Conservation (phyloP, 768 basidiomycete species). For the Cystobasidium tubakii region DNA sequence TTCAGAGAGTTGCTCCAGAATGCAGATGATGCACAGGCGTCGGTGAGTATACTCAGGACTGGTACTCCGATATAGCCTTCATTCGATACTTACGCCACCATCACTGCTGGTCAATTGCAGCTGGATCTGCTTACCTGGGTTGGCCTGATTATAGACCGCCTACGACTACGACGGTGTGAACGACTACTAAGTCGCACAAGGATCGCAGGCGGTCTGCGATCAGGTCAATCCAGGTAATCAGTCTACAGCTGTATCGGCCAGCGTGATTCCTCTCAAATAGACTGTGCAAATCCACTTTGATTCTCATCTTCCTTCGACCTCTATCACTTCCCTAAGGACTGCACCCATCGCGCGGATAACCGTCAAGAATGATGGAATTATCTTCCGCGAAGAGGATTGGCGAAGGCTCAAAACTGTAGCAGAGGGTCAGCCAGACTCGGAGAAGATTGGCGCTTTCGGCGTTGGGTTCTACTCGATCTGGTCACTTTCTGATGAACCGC, state of each 20-base stretch:
- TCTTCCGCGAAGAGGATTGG: slow-evolving; percentile 59
- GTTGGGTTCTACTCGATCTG: slow-evolving; percentile 48
- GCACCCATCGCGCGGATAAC: slow-evolving; percentile 62
- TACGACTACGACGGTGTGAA: no score
- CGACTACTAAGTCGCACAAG: no score
- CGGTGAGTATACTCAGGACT: slow-evolving; percentile 32
- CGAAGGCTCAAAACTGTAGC: slow-evolving; percentile 53
- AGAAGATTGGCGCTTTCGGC: slow-evolving; percentile 77
- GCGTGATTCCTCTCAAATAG: neutral
- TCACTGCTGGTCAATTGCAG: neutral
- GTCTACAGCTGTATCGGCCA: neutral
- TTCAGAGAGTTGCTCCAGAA: slow-evolving; percentile 88
- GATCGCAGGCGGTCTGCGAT: neutral
- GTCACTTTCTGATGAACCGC: slow-evolving; percentile 48
- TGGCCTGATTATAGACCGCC: no score
- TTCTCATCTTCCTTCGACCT: neutral
- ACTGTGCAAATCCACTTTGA: slow-evolving; percentile 33
- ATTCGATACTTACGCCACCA: neutral
- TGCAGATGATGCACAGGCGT: slow-evolving; percentile 81
- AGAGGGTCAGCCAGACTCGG: slow-evolving; percentile 87
- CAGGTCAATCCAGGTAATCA: neutral
- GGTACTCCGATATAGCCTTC: neutral
- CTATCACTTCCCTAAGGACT: slow-evolving; percentile 36
- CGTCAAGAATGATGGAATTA: slow-evolving; percentile 77
- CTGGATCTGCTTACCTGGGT: no score